These are phyloP conservation scores for Alternaria metachromatica DNA, from an alignment of 2,329 filamentous ascomycete genomes.

Conservation along the genomic window DNA sequence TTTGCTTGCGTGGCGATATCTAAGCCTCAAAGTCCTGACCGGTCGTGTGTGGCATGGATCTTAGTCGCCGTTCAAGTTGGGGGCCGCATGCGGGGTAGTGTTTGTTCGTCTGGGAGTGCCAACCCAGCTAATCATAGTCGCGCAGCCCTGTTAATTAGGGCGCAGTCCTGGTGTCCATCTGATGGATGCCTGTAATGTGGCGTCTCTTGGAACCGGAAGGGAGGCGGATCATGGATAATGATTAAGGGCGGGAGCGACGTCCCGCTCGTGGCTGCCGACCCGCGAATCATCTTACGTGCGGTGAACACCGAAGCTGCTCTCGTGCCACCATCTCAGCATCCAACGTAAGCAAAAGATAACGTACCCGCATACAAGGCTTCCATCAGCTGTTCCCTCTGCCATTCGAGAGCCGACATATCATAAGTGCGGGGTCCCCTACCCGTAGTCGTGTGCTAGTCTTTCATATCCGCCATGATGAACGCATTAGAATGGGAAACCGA, in stretches of 20 bases:
- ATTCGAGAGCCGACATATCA: neutral
- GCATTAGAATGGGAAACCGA: neutral
- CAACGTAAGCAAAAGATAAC: neutral
- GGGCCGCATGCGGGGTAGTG: neutral
- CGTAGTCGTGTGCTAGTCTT: neutral
- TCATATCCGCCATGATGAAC: neutral
- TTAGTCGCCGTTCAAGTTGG: neutral
- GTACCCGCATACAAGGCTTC: neutral
- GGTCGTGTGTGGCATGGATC: neutral
- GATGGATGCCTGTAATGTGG: neutral
- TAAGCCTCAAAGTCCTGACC: neutral
- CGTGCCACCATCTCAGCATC: neutral
- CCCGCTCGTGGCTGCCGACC: neutral
- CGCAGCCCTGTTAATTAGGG: neutral
- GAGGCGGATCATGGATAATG: neutral
- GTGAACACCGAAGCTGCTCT: neutral
- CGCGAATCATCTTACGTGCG: neutral
- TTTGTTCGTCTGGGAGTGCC: neutral
- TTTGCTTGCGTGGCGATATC: neutral
- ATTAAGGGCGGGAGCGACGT: neutral
- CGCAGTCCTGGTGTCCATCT: neutral
- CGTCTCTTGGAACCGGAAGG: neutral
- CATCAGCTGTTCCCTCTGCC: neutral
- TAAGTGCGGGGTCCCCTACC: neutral
- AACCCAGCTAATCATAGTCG: neutral